These are phyloP conservation scores for Entomortierella lignicola DNA, from an alignment of 192 early-diverging fungal species.

Conservation along the genomic window DNA sequence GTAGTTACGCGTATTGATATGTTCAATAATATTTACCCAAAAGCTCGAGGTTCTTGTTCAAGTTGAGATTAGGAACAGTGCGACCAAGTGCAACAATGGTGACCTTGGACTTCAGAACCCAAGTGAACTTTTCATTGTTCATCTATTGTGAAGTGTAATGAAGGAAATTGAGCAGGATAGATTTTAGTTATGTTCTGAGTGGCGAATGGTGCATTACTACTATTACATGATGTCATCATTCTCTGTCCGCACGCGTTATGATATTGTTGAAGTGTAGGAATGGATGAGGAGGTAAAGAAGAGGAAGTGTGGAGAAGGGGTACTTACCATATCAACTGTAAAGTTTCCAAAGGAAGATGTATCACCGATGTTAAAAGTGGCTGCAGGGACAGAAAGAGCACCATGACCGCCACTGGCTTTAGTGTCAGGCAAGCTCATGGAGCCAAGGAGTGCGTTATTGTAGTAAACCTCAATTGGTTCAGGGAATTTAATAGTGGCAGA, in stretches of 20 bases:
- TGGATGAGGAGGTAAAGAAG: background rate
- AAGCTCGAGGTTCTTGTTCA: slow-evolving; percentile 61
- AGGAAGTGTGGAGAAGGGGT: background rate
- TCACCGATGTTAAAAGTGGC: slow-evolving; percentile 57
- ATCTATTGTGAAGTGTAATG: slow-evolving; percentile 24
- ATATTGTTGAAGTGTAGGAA: no score
- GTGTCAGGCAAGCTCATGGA: slow-evolving; percentile 49
- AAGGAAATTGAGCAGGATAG: no score
- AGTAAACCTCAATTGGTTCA: slow-evolving; percentile 61
- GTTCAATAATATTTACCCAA: slow-evolving; percentile 50
- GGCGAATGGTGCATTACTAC: background rate
- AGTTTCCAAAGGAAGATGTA: slow-evolving; percentile 51
- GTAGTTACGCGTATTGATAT: no score
- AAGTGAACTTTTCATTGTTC: slow-evolving; percentile 37
- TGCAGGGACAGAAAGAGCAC: slow-evolving; percentile 25
- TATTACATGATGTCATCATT: no score
- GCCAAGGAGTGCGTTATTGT: slow-evolving; percentile 57
- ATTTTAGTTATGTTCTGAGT: no score
- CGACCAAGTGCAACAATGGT: slow-evolving; percentile 49
- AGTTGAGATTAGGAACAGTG: slow-evolving; percentile 56
- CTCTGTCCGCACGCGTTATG: no score
- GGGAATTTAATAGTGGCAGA: slow-evolving; percentile 60
- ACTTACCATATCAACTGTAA: slow-evolving; percentile 55
- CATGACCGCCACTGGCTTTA: slow-evolving; percentile 60
- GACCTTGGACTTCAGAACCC: slow-evolving; percentile 43